phyloP scores from a whole-genome alignment of 176 grass and related monocot genomes.

The Phyllostachys edulis region DNA sequence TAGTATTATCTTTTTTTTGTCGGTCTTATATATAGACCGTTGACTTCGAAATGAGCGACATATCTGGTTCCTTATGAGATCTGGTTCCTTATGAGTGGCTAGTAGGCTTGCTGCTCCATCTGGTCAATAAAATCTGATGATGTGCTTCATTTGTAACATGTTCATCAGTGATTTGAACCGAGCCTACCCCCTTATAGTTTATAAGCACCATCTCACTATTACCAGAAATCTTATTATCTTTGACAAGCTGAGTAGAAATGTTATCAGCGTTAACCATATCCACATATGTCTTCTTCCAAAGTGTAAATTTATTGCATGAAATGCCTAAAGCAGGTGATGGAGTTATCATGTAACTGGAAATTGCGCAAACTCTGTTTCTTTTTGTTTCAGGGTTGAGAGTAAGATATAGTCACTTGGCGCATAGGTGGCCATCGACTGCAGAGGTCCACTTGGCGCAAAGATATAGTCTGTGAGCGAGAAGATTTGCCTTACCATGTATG shows the following conservation, averaged over 20 bases:
- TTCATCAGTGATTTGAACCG: not conserved
- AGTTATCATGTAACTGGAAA: not conserved
- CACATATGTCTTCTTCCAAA: not conserved
- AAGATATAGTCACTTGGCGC: conserved; percentile 32
- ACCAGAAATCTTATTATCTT: not conserved
- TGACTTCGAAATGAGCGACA: too few species aligned
- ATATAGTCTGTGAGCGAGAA: conserved; percentile 15
- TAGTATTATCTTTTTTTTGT: too few species aligned
- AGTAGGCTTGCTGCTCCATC: too few species aligned
- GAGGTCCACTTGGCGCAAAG: conserved; percentile 21
- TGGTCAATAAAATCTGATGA: too few species aligned
- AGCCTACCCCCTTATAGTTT: not conserved
- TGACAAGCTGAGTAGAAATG: not conserved
- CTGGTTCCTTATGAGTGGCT: too few species aligned
- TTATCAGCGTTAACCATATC: not conserved
- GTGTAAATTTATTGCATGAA: not conserved
- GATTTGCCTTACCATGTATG: conserved; percentile 39
- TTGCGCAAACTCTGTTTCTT: not conserved
- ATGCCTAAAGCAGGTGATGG: not conserved
- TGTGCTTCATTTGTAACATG: not conserved
- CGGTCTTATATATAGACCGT: too few species aligned
- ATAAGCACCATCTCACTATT: not conserved
- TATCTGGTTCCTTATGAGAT: too few species aligned
- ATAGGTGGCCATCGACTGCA: conserved; percentile 18
- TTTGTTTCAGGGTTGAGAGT: conserved; percentile 64